Base-by-base conservation (phyloP, 2,329 filamentous ascomycete genomes). In the Ceratocystis variospora region DNA sequence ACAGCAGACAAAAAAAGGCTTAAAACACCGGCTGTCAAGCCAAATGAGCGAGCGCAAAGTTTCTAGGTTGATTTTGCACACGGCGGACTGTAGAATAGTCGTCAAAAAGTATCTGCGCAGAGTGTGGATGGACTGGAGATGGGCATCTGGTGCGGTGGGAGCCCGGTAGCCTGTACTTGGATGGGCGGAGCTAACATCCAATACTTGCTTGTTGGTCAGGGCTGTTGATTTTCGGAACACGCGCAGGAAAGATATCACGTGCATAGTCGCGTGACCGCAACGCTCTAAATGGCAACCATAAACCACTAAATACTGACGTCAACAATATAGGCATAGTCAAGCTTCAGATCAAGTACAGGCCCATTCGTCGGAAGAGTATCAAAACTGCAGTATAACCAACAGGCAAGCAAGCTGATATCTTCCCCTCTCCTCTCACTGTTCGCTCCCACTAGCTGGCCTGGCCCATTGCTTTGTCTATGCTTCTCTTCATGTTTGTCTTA, bases 131-230 rank as follows among this genome's bases (percentile, higher is more conserved):
- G 53, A 7, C 17, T 15, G 61, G n/a, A 48, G 17, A 46, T 25
- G 41, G 41, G 41, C 37, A 25, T 15, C 41, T 33, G 45, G 28
- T 63, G 41, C n/a, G 45, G 25, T 33, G 61, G n/a, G 41, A 63
- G 41, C 41, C 22, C 44, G 61, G 61, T 63, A 45, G 45, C 41
- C 41, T 17, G 37, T 63, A 63, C 61, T 46, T 48, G 10, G 41
- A n/a, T 46, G 61, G 59, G 61, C 61, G 61, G 61, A 63, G 61
- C 41, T 25, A 44, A 22, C 28, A 19, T 41, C 37, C 61, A 63
- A 28, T 15, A 10, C 61, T 25, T 10, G 17, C 15, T 41, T 6
- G 59, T 0, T 12, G 41, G 44, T 5, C 4, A 31, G 61, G 22
- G 22, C 19, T 45, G 19, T 15, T 41, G 10, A 41, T 41, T 41